Conservation (phyloP, 2,329 filamentous ascomycete genomes). For the Aspergillus novoparasiticus region DNA sequence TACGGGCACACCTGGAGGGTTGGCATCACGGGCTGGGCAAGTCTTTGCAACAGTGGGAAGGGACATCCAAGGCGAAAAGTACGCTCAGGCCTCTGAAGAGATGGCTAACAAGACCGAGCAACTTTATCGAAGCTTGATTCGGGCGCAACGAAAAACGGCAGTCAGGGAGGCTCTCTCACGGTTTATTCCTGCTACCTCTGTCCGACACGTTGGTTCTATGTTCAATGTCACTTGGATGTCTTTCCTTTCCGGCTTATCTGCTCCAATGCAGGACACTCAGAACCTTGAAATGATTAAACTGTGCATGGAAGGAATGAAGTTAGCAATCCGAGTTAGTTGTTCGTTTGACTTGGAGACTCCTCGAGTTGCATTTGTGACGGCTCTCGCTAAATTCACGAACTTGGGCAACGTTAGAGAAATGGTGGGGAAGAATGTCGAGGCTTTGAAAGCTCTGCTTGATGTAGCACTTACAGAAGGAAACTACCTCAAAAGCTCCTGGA, state of each 20-base stretch:
- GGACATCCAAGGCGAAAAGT: slow-evolving; percentile 89
- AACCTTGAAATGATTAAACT: slow-evolving; percentile 89
- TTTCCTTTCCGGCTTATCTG: slow-evolving; percentile 90
- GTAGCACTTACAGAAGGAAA: slow-evolving; percentile 93
- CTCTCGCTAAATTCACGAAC: slow-evolving; percentile 90
- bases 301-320: slow-evolving; percentile 92
- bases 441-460: slow-evolving; percentile 86
- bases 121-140: slow-evolving; percentile 89
- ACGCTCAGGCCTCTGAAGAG: slow-evolving; percentile 92
- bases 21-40: slow-evolving; percentile 82
- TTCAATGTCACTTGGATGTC: slow-evolving; percentile 99
- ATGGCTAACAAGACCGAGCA: slow-evolving; percentile 81
- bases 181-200: slow-evolving; percentile 91
- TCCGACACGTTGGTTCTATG: slow-evolving; percentile 95
- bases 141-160: slow-evolving; percentile 81
- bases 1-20: slow-evolving; percentile 62
- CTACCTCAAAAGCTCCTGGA: slow-evolving; percentile 85
- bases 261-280: slow-evolving; percentile 88
- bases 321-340: slow-evolving; percentile 91
- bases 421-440: slow-evolving; percentile 93
- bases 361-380: slow-evolving; percentile 90
- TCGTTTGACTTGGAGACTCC: slow-evolving; percentile 92
- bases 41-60: slow-evolving; percentile 89
- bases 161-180: slow-evolving; percentile 66
- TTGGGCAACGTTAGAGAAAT: slow-evolving; percentile 95